Conservation (phyloP, 176 grass and related monocot genomes). For the Pontederia crassipes region DNA sequence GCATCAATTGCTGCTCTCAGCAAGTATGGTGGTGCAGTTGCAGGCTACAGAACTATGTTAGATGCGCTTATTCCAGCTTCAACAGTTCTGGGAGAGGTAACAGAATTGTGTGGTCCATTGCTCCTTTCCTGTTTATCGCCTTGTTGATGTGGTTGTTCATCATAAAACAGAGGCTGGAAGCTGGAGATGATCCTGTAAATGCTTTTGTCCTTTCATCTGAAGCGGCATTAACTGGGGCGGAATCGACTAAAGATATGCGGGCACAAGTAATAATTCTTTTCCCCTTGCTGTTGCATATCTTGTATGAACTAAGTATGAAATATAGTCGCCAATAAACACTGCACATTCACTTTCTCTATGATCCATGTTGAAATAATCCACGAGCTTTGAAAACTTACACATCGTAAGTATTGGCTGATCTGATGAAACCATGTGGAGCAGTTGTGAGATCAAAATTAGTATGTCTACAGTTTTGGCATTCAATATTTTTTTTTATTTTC, state of each 20-base stretch:
- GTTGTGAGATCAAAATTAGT: background rate
- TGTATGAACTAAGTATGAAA: background rate
- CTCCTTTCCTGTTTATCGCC: background rate
- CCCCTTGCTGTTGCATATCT: background rate
- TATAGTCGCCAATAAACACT: background rate
- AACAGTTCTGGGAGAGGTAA: conserved; percentile 60
- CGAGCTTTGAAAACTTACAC: background rate
- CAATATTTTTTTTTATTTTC: too few relatives aligned
- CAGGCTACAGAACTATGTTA: conserved; percentile 88
- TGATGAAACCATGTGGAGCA: background rate
- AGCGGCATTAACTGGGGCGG: conserved; percentile 77
- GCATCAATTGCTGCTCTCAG: conserved; percentile 74
- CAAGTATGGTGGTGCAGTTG: conserved; percentile 90
- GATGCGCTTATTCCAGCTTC: conserved; percentile 97
- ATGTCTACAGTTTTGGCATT: conserved; percentile 1
- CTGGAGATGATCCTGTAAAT: conserved; percentile 70
- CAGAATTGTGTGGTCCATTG: background rate
- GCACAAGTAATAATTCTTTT: conserved; percentile 47
- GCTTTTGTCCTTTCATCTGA: conserved; percentile 76
- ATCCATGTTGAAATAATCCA: too few relatives aligned
- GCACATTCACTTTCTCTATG: too few relatives aligned
- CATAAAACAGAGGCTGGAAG: conserved; percentile 53
- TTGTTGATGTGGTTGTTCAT: conserved; percentile 6
- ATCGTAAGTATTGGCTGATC: background rate
- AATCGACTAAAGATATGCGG: conserved; percentile 91